Evolutionary conservation across 106 monocot species (phyloP).

Genomic region (Triglochin maritima): DNA sequence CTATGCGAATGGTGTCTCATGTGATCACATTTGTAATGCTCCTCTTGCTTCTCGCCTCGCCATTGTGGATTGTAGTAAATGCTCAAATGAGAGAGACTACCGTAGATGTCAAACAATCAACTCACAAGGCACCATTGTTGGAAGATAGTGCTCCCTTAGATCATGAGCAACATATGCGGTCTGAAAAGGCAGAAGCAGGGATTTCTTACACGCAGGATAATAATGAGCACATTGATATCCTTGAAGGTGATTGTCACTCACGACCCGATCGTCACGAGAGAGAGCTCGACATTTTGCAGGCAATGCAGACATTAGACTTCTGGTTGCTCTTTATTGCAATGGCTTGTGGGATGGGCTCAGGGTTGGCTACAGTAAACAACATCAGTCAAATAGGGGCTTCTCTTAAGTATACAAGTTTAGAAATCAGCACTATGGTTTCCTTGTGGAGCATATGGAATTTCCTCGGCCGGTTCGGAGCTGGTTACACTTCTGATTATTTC

Average conservation of each 20-base stretch:
- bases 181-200: not conserved
- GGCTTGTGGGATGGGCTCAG: conserved; percentile 91
- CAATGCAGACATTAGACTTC: conserved; percentile 49
- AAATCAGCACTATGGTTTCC: conserved; percentile 56
- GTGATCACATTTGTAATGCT: conserved; percentile 30
- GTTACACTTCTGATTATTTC: conserved; percentile 71
- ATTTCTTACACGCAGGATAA: not conserved
- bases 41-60: conserved; percentile 48
- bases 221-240: not conserved
- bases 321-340: conserved; percentile 82
- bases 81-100: conserved; percentile 15
- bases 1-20: conserved; percentile 11
- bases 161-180: not conserved
- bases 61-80: conserved; percentile 26
- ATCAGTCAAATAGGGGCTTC: conserved; percentile 75
- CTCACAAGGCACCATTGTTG: conserved; percentile 23
- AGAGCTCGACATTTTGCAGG: conserved; percentile 40
- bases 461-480: conserved; percentile 61
- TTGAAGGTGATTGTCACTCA: not conserved
- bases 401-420: conserved; percentile 38
- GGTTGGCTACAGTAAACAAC: conserved; percentile 88
- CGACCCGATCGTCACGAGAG: not conserved
- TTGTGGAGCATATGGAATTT: conserved; percentile 99
- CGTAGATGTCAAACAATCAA: conserved; percentile 3
- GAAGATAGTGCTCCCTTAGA: conserved; percentile 6